Conservation (phyloP, 306 rosid species). For the Aeschynomene evenia region DNA sequence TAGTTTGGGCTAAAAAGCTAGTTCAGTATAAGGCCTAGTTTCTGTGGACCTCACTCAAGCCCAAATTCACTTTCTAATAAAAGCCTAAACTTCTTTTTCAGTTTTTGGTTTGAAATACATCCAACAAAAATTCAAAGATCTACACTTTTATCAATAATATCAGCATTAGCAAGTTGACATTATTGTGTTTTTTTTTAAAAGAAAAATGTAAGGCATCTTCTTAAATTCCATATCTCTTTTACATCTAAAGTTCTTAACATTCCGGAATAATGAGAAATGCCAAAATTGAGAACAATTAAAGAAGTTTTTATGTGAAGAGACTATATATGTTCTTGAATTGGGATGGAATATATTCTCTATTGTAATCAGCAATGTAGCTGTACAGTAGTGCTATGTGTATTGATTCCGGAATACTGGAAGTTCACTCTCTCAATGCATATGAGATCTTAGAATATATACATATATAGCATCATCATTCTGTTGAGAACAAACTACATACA, state of each 20-base stretch:
- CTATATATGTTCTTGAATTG: not conserved
- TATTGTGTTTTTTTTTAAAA: too few relatives aligned
- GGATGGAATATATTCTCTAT: not conserved
- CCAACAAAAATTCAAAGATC: too few relatives aligned
- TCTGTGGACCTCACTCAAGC: not conserved
- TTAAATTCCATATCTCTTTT: too few relatives aligned
- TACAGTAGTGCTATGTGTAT: constrained; percentile 11
- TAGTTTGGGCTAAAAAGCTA: too few relatives aligned
- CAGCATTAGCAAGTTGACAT: too few relatives aligned
- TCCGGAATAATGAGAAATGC: not conserved
- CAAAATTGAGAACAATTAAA: not conserved
- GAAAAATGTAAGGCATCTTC: too few relatives aligned
- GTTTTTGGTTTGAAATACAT: too few relatives aligned
- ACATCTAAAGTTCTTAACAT: too few relatives aligned
- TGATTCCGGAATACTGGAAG: constrained; percentile 12
- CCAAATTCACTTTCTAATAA: not conserved
- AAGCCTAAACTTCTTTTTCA: not conserved
- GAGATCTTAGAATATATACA: constrained; percentile 4
- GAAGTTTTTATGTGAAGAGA: too few relatives aligned
- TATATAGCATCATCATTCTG: not conserved
- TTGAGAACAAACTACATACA: constrained; percentile 13
- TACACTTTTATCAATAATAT: too few relatives aligned
- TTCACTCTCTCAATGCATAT: constrained; percentile 22
- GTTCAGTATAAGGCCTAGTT: too few relatives aligned
- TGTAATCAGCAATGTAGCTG: constrained; percentile 27